Base-by-base conservation (phyloP, 2,329 filamentous ascomycete species). In the Magnaporthiopsis rhizophila region DNA sequence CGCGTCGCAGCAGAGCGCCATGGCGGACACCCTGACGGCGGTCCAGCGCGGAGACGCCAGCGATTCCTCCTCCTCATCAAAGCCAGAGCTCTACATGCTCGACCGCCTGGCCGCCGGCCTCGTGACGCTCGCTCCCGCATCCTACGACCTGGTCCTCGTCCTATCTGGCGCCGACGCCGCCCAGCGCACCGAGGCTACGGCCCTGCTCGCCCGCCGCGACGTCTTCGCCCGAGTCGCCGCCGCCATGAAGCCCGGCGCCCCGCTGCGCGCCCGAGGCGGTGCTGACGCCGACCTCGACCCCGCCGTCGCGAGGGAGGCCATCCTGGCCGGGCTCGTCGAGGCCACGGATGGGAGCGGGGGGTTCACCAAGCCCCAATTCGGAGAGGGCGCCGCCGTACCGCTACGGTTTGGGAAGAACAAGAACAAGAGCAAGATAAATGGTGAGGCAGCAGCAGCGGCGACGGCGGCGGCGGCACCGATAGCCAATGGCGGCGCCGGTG, bases 11-110 rank as follows among this genome's bases (percentile, higher is more conserved):
- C 56, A 63, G 56, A 58, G 58, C 62, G 62, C 34, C 53, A 59
- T 63, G 62, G 62, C 62, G 24, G 62, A 57, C 30, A 58, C 62
- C 56, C 56, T 63, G 32, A 45, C 53, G 21, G 58, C 58, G 24
- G 58, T 34, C 24, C 18, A 30, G 26, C 24, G 30, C 12, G 30
- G 24, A 28, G 34, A 57, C 62, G 53, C 61, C 28, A 26, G 9
- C 56, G 11, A 9, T n/a, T 8, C n/a, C 56, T 3, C 38, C 38
- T 45, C 38, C 38, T n/a, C n/a, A n/a, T 21, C 38, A 15, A 24
- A 50, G 6, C 60, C 92, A 67, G 95, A 99, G 74, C 83, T 99
- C 63, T 95, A 98, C 77, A 99, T 99, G 95, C 89, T 99, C 67
- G 95, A 99, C 79, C 91, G 95, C 62, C 85, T 99, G 57, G 87